Evolutionary conservation across 371 early-diverging fungal species (phyloP).

Genomic region (Syncephalastrum monosporum): DNA sequence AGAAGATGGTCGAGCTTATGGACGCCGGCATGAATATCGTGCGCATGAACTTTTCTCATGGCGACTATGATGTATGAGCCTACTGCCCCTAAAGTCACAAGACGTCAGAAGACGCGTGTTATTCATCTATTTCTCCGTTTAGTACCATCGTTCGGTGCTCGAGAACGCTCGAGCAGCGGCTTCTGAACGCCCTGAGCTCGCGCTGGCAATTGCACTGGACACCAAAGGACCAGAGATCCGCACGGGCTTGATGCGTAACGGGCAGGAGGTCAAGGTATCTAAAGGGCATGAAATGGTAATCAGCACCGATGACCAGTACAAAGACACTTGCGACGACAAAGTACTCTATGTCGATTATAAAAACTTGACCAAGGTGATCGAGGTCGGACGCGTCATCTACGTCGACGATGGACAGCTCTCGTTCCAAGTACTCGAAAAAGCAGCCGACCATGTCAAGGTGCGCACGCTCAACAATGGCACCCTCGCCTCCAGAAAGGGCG

Average conservation of each 20-base stretch:
- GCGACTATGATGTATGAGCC: constrained; percentile 63
- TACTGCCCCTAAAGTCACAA: too few relatives aligned
- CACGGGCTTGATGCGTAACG: constrained; percentile 70
- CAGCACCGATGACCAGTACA: constrained; percentile 70
- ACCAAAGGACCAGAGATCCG: constrained; percentile 89
- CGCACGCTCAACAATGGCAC: constrained; percentile 70
- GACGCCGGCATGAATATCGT: constrained; percentile 94
- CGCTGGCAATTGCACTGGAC: constrained; percentile 87
- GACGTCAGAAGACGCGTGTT: too few relatives aligned
- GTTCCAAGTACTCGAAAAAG: constrained; percentile 69
- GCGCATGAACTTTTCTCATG: constrained; percentile 95
- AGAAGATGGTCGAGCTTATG: constrained; percentile 77
- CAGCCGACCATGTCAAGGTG: constrained; percentile 61
- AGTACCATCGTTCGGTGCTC: constrained; percentile 82
- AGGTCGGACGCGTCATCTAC: constrained; percentile 79
- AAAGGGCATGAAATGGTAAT: constrained; percentile 76
- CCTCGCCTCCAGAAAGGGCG: constrained; percentile 78
- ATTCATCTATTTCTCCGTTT: neutral
- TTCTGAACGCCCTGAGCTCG: constrained; percentile 28
- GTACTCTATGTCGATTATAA: constrained; percentile 84
- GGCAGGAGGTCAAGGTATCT: constrained; percentile 43
- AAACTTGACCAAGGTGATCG: constrained; percentile 76
- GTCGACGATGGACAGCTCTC: constrained; percentile 81
- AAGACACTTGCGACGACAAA: constrained; percentile 64
- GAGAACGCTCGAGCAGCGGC: constrained; percentile 72